Base-by-base conservation (phyloP, 2,329 filamentous ascomycete species). In the Neoscytalidium dimidiatum region DNA sequence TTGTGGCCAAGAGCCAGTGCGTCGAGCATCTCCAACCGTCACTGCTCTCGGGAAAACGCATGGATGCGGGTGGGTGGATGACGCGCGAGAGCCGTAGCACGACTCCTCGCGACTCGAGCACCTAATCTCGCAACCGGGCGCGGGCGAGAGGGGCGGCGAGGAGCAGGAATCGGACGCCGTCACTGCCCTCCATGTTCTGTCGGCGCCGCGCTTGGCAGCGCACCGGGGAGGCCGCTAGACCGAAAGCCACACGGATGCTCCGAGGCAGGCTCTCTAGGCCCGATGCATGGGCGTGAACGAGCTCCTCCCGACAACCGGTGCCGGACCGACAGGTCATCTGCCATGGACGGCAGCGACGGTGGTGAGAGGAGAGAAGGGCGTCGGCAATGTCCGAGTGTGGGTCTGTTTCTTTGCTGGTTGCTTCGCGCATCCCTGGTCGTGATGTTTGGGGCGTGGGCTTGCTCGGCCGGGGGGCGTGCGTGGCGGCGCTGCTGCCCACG, bases 361-460 rank as follows among this genome's bases (percentile, higher is more conserved):
- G 51, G 51, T 21, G 51, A 53, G 51, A n/a, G 21, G 51, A 53
- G 51, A n/a, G 21, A 4, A 23, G 29, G n/a, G n/a, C n/a, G 33
- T n/a, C 53, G 53, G 53, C 53, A 43, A 58, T 58, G 53, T 58
- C 53, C 53, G 53, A 44, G 51, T 11, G 53, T 23, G 53, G 35
- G 53, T 58, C 52, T 19, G 8, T 28, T 28, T 29, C 23, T 5
- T 29, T 29, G 19, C n/a, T n/a, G n/a, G n/a, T n/a, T n/a, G n/a
- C n/a, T n/a, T n/a, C n/a, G 35, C 3, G 13, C 35, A 38, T 17
- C 35, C 35, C 2, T 26, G 9, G 21, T 21, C 11, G 19, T 51
- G 46, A 17, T 52, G 49, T 33, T 13, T 52, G 49, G 4, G 49
- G 49, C 49, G 49, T 31, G 28, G 49, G 7, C 13, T 49, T 48